phyloP scores from a whole-genome alignment of 371 early-diverging fungal species.

The Lichtheimia ornata region DNA sequence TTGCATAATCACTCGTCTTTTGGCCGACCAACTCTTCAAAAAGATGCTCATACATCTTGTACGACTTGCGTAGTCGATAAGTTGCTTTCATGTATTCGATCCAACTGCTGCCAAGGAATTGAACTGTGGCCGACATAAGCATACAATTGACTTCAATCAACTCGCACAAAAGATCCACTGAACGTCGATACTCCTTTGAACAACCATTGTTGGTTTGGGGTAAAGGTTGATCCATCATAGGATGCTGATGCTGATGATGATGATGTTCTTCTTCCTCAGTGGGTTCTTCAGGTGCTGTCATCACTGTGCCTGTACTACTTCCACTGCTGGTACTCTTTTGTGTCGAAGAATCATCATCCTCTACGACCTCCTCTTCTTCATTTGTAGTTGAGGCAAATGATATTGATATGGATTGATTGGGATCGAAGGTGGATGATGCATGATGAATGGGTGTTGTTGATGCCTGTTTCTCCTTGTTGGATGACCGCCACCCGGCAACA shows the following conservation, averaged over 20 bases:
- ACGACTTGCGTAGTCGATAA: constrained; percentile 47
- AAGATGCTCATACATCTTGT: constrained; percentile 50
- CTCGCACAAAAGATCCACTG: constrained; percentile 32
- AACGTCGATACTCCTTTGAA: not conserved
- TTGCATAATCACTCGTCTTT: constrained; percentile 44
- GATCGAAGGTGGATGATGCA: too few relatives aligned
- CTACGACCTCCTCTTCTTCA: not conserved
- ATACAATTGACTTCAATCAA: constrained; percentile 45
- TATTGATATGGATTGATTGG: not conserved
- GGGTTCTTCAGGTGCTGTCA: constrained; percentile 13
- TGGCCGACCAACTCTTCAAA: constrained; percentile 43
- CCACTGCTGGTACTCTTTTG: not conserved
- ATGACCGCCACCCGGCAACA: not conserved
- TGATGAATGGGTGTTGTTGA: not conserved
- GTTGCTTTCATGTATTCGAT: constrained; percentile 53
- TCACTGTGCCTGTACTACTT: not conserved
- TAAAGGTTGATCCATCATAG: not conserved
- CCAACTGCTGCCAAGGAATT: constrained; percentile 49
- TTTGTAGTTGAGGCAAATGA: too few relatives aligned
- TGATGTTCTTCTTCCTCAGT: constrained; percentile 1
- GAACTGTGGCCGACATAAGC: constrained; percentile 50
- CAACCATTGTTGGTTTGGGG: not conserved
- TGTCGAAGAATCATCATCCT: not conserved
- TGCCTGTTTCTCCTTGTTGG: not conserved
- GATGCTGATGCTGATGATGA: not conserved